Evolutionary conservation across 768 basidiomycete genomes (phyloP).

Genomic region (Psilocybe tampanensis): DNA sequence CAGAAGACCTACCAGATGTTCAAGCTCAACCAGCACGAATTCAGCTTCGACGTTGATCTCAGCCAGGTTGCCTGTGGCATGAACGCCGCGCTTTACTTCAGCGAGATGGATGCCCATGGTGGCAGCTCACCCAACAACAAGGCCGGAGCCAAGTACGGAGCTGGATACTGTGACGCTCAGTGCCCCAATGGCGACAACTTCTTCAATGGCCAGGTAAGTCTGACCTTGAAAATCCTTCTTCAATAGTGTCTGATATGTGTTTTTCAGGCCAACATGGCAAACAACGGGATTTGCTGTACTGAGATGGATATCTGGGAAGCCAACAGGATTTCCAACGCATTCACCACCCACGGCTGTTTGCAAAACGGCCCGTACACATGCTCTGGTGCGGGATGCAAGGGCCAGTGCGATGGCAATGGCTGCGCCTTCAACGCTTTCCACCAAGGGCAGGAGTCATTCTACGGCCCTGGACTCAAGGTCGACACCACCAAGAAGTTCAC

Average conservation of each 20-base stretch:
- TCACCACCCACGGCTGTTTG: conserved; percentile 52
- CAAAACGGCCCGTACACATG: conserved; percentile 40
- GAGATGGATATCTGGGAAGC: conserved; percentile 66
- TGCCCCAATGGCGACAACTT: conserved; percentile 66
- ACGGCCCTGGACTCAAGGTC: conserved; percentile 44
- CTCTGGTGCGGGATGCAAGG: conserved; percentile 40
- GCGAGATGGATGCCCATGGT: conserved; percentile 62
- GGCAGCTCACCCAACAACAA: conserved; percentile 52
- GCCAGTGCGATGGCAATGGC: conserved; percentile 50
- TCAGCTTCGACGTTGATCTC: conserved; percentile 63
- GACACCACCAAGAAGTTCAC: conserved; percentile 52
- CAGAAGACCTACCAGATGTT: conserved; percentile 46
- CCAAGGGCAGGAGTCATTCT: conserved; percentile 46
- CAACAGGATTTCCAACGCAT: conserved; percentile 49
- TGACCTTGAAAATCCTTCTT: not conserved
- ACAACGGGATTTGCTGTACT: conserved; percentile 50
- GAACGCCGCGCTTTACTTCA: conserved; percentile 65
- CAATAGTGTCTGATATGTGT: not conserved
- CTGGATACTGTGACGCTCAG: conserved; percentile 70
- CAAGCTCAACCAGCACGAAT: conserved; percentile 57
- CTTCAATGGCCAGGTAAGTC: conserved; percentile 55
- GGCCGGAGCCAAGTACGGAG: conserved; percentile 57
- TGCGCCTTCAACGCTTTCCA: conserved; percentile 64
- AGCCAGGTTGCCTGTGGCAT: conserved; percentile 59
- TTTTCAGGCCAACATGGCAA: conserved; percentile 48